Percentiles rank a stretch among this genome's conserved stretches.
Conservation (phyloP, 371 early-diverging fungal species). For the Chytridiales sp. region DNA sequence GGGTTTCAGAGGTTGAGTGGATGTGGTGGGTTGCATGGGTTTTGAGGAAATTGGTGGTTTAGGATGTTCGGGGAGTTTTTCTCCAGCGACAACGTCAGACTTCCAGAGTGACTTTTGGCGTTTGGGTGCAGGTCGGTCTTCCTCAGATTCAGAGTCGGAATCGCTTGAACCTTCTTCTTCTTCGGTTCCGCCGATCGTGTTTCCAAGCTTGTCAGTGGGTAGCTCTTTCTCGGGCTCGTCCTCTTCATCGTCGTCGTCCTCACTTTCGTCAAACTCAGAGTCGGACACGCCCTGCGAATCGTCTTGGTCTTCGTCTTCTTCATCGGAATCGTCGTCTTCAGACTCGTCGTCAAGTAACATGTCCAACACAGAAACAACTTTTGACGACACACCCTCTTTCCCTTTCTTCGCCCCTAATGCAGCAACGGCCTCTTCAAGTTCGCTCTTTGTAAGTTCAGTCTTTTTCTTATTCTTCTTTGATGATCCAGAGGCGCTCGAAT, state of each 20-base stretch:
- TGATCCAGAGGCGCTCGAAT: constrained; percentile 26
- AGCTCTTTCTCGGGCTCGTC: constrained; percentile 39
- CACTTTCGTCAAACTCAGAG: too few relatives aligned
- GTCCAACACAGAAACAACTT: too few relatives aligned
- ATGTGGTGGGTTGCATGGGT: constrained; percentile 7
- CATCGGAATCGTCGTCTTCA: background rate
- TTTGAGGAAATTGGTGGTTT: background rate
- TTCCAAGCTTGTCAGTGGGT: too few relatives aligned
- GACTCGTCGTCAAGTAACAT: too few relatives aligned
- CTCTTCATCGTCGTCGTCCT: constrained; percentile 39
- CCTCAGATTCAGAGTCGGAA: constrained; percentile 9
- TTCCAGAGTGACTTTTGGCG: constrained; percentile 19
- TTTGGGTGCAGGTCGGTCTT: background rate
- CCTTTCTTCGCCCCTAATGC: constrained; percentile 23
- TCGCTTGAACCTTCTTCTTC: constrained; percentile 3
- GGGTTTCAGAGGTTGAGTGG: background rate
- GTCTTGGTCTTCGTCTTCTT: constrained; percentile 19
- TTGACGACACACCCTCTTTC: too few relatives aligned
- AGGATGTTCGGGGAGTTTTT: constrained; percentile 12
- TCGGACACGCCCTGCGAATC: constrained; percentile 39
- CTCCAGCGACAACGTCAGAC: constrained; percentile 29
- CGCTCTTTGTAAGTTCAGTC: constrained; percentile 52
- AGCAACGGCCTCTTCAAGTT: constrained; percentile 42
- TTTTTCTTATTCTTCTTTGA: constrained; percentile 50
- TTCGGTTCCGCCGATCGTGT: constrained; percentile 22